These are phyloP conservation scores for Mycena floridula DNA, from an alignment of 768 basidiomycete genomes.

Conservation along the genomic window DNA sequence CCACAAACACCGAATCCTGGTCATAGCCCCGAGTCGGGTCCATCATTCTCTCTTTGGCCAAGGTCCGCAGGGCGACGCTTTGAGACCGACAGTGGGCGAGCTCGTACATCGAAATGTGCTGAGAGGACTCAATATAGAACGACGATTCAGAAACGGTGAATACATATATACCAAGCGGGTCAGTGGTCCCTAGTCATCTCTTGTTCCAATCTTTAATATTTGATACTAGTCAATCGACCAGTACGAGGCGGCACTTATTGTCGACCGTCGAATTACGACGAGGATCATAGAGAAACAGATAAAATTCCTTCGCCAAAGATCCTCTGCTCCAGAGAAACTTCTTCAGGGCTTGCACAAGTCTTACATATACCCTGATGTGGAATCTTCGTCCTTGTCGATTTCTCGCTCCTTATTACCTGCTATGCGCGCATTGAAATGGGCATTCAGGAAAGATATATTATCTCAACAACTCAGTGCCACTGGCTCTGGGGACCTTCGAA, in stretches of 20 bases:
- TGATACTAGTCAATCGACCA: constrained; percentile 52
- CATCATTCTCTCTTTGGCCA: constrained; percentile 58
- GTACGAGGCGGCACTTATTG: constrained; percentile 51
- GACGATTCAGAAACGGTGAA: constrained; percentile 57
- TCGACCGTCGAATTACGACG: constrained; percentile 50
- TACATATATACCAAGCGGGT: constrained; percentile 63
- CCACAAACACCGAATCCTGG: constrained; percentile 52
- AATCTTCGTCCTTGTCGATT: constrained; percentile 48
- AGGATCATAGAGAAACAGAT: constrained; percentile 47
- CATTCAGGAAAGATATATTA: constrained; percentile 54
- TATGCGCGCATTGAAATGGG: constrained; percentile 68
- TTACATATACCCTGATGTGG: constrained; percentile 58
- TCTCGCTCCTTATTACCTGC: constrained; percentile 59
- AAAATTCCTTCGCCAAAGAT: constrained; percentile 46
- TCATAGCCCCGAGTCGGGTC: constrained; percentile 63
- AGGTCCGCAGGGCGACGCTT: constrained; percentile 44
- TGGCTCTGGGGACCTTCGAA: constrained; percentile 22
- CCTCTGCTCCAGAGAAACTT: constrained; percentile 24
- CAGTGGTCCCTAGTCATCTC: constrained; percentile 16
- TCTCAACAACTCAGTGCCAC: constrained; percentile 49
- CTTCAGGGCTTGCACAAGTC: constrained; percentile 40
- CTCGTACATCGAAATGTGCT: constrained; percentile 67
- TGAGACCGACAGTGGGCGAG: constrained; percentile 62
- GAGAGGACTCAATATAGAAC: constrained; percentile 58
- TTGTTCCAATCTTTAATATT: constrained; percentile 3